Conservation (phyloP, 768 basidiomycete species). For the Punctularia strigosozonata region DNA sequence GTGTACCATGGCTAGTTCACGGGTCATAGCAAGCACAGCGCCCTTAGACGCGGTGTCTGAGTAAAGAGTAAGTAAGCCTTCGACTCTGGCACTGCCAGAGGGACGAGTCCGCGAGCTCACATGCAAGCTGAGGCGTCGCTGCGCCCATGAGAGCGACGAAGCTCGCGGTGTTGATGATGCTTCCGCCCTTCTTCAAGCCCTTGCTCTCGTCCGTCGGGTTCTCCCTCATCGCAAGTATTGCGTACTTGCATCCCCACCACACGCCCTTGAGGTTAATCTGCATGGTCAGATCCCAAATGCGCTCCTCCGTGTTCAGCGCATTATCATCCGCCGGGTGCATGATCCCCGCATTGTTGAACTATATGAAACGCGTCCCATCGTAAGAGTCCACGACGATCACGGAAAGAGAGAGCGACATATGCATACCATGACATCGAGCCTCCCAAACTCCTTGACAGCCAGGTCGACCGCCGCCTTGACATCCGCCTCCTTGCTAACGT, state of each 20-base stretch:
- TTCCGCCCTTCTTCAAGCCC: conserved; percentile 72
- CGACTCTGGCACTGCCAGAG: background rate
- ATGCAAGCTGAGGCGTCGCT: conserved; percentile 97
- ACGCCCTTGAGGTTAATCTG: conserved; percentile 96
- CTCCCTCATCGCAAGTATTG: conserved; percentile 90
- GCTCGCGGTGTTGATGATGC: conserved; percentile 96
- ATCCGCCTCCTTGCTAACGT: conserved; percentile 84
- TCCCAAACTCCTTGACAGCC: conserved; percentile 79
- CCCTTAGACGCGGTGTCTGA: conserved; percentile 96
- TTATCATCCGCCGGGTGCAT: conserved; percentile 96
- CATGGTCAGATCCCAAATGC: conserved; percentile 91
- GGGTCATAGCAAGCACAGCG: conserved; percentile 96
- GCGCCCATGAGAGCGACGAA: conserved; percentile 95
- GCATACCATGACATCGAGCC: conserved; percentile 87
- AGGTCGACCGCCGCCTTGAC: conserved; percentile 72
- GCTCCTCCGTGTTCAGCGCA: conserved; percentile 92
- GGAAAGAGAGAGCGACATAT: background rate
- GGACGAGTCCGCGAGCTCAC: conserved; percentile 34
- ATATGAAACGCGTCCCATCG: background rate
- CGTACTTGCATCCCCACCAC: conserved; percentile 99
- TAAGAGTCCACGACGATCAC: background rate
- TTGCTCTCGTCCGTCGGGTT: conserved; percentile 77
- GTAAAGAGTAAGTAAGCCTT: conserved; percentile 5
- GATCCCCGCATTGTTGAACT: conserved; percentile 98
- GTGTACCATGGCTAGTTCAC: conserved; percentile 96